These are phyloP conservation scores for Circinella minor DNA, from an alignment of 371 early-diverging fungal species.

Conservation along the genomic window DNA sequence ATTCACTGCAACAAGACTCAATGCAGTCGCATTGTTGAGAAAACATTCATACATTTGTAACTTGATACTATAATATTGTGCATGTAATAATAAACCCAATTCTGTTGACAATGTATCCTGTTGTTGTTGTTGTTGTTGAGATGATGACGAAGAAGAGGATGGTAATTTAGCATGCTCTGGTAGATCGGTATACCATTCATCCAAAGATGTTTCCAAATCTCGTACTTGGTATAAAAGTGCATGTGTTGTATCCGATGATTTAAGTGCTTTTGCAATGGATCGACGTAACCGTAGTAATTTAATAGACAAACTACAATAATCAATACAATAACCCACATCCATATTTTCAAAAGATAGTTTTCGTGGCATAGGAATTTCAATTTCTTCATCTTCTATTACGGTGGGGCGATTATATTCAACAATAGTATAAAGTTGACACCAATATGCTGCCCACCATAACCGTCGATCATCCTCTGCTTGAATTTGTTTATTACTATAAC, in stretches of 20 bases:
- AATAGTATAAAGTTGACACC: conserved; percentile 23
- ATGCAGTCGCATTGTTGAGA: conserved; percentile 10
- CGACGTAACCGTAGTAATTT: conserved; percentile 20
- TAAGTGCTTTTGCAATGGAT: conserved; percentile 10
- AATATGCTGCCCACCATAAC: conserved; percentile 33
- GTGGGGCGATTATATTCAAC: conserved; percentile 22
- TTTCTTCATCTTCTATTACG: background rate
- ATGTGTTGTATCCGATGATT: background rate
- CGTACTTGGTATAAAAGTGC: conserved; percentile 10
- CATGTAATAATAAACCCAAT: conserved; percentile 18
- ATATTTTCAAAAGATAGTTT: conserved; percentile 13
- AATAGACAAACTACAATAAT: conserved; percentile 21
- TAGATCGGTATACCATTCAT: conserved; percentile 10
- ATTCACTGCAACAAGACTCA: conserved; percentile 15
- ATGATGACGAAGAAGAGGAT: background rate
- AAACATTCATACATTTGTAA: conserved; percentile 28
- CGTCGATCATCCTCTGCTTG: conserved; percentile 22
- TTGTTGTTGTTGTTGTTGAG: background rate
- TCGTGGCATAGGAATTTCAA: conserved; percentile 5
- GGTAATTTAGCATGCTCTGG: conserved; percentile 4
- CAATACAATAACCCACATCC: conserved; percentile 28
- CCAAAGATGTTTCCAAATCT: conserved; percentile 15
- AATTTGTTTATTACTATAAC: background rate
- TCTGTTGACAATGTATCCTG: conserved; percentile 16
- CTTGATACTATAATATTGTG: conserved; percentile 13